A percentile compares a stretch with the other conserved stretches of the same genome.
Evolutionary conservation across 768 basidiomycete genomes (phyloP).

Genomic region (Podaxis pistillaris): DNA sequence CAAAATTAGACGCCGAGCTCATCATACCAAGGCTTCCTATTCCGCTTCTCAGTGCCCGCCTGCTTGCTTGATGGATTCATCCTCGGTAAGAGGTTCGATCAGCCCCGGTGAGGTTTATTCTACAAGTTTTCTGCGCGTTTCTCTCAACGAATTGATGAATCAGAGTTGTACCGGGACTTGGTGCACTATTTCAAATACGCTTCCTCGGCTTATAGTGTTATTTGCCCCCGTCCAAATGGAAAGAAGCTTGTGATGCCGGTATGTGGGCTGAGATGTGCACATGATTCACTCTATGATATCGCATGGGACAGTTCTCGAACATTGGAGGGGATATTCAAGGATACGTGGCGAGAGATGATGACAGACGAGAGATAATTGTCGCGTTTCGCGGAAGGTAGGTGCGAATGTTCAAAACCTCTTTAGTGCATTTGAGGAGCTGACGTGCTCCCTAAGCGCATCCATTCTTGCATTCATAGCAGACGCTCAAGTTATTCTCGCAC

Average conservation of each 20-base stretch:
- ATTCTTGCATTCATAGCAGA: constrained; percentile 42
- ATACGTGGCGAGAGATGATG: constrained; percentile 48
- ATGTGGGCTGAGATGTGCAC: neutral
- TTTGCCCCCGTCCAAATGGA: constrained; percentile 52
- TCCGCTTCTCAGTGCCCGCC: neutral
- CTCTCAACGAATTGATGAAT: neutral
- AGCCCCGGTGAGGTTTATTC: neutral
- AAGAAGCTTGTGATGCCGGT: constrained; percentile 39
- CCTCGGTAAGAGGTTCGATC: neutral
- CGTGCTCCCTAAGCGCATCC: constrained; percentile 31
- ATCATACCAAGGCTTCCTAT: neutral
- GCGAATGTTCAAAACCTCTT: neutral
- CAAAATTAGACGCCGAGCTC: neutral
- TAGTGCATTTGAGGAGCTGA: neutral
- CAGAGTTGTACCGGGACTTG: constrained; percentile 43
- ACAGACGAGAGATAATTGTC: constrained; percentile 45
- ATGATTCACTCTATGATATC: neutral
- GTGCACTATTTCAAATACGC: constrained; percentile 57
- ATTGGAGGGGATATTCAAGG: constrained; percentile 43
- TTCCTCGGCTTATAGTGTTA: constrained; percentile 42
- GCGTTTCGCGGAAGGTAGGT: constrained; percentile 49
- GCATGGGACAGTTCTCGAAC: constrained; percentile 37
- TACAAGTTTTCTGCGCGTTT: too few relatives aligned
- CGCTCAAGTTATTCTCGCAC: constrained; percentile 38
- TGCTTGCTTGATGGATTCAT: neutral